Evolutionary conservation across 495 filamentous ascomycete genomes (phyloP), one percentile per base, ranked within the genome.

Genomic region (Neurospora sp.): DNA sequence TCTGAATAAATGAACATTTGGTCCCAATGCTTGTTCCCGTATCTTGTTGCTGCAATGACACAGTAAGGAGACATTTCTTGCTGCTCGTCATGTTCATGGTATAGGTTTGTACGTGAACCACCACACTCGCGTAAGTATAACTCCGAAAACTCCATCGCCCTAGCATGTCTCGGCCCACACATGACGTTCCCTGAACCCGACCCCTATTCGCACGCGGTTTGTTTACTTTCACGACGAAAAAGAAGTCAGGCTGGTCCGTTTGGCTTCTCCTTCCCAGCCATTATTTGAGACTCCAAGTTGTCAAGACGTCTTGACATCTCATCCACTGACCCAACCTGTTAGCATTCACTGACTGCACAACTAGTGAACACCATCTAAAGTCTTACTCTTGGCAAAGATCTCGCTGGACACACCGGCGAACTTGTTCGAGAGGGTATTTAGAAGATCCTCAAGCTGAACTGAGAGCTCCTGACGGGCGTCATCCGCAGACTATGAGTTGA

Each of bases 281-380:
- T 84, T 40, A 94, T 82, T 20, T 90, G 90, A 53, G 91, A 86
- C 81, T 98, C 95, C 41, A 98, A 87, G 69, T 91, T 92, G 79
- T 98, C 95, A 5, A 98, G 82, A 20, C 95, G 91, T 73, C 90
- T 86, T 14, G 93, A 90, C 95, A 98, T 98, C 71, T 97, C 96
- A 76, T 98, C 95, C 90, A 98, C 94, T 97, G 74, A 40, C 44
- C 65, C 12, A 65, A 16, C 6, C 6, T 8, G 27, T 65, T 65
- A 65, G 53, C 53, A 65, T 31, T 35, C 53, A 65, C 53, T 14
- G 48, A 27, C 22, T 27, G 27, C 20, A 59, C 48, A 31, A 71
- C 41, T 71, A 71, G 12, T 16, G 1, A 61, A 48, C 61, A n/a
- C 10, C 17, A 12, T 37, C 7, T 6, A 5, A 9, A 20, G 65